A percentile compares a stretch with the other conserved stretches of the same genome.
Evolutionary conservation across 345 rosid species (phyloP).

Genomic region (Hibiscus syriacus): DNA sequence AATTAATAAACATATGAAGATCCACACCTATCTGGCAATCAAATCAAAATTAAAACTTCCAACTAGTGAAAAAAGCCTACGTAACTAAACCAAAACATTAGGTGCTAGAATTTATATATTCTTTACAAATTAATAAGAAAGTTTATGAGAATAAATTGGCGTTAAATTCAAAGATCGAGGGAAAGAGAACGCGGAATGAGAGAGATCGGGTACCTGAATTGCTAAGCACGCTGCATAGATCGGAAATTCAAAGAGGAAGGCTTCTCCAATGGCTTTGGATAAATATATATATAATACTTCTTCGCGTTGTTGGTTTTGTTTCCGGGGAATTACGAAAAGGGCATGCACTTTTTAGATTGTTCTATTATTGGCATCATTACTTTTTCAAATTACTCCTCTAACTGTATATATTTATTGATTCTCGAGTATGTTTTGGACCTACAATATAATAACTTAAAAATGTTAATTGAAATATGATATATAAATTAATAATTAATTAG

Average conservation of each 20-base stretch:
- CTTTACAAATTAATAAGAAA: not conserved
- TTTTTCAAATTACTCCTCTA: not conserved
- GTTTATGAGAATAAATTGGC: not conserved
- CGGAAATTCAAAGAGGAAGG: not conserved
- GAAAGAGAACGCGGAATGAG: not conserved
- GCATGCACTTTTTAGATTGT: not conserved
- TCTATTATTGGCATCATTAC: not conserved
- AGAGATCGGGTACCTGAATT: constrained; percentile 1
- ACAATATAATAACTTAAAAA: too few species aligned
- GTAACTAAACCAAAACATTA: too few species aligned
- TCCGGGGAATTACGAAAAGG: not conserved
- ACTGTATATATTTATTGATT: too few species aligned
- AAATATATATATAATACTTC: not conserved
- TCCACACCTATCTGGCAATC: not conserved
- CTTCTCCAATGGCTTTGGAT: not conserved
- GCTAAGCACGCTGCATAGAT: not conserved
- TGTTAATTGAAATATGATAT: too few species aligned
- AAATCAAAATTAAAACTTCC: not conserved
- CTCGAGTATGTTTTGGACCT: too few species aligned
- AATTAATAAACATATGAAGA: not conserved
- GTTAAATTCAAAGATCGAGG: not conserved
- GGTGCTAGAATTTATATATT: not conserved
- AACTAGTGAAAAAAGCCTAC: too few species aligned
- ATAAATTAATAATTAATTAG: too few species aligned
- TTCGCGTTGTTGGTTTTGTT: constrained; percentile 4